Percentiles rank a stretch among this genome's conserved stretches.
These are phyloP conservation scores for Fonsecaea multimorphosa DNA, from an alignment of 2,329 filamentous ascomycete species.

Conservation along the genomic window DNA sequence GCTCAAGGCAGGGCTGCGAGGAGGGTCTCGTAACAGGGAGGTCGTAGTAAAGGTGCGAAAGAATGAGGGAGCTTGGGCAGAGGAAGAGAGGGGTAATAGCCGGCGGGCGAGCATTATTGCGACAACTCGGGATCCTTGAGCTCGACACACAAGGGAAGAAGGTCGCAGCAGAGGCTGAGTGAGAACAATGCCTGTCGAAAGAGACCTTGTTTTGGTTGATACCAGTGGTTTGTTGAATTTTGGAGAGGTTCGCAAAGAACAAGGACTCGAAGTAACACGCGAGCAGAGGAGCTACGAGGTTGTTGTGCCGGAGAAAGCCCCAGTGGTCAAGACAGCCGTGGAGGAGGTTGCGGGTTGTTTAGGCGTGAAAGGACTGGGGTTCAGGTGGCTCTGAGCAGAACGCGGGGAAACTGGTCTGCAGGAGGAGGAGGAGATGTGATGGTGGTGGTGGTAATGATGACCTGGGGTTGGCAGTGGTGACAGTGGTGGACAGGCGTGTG, in stretches of 20 bases:
- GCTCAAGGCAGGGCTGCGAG: slow-evolving; percentile 75
- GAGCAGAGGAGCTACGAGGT: slow-evolving; percentile 14
- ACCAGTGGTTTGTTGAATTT: slow-evolving; percentile 4
- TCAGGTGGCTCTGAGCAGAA: slow-evolving; percentile 16
- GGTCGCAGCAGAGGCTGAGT: slow-evolving; percentile 8
- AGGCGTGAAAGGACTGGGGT: slow-evolving; percentile 18
- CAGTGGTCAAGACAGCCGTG: slow-evolving; percentile 19
- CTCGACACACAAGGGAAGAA: slow-evolving; percentile 16
- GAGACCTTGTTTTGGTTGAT: slow-evolving; percentile 5
- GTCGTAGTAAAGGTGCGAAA: slow-evolving; percentile 66
- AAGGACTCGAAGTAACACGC: slow-evolving; percentile 14
- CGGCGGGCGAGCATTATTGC: slow-evolving; percentile 53
- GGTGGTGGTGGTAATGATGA: slow-evolving; percentile 4
- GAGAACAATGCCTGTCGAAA: slow-evolving; percentile 2
- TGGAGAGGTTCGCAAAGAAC: slow-evolving; percentile 5
- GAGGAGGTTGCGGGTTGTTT: slow-evolving; percentile 22
- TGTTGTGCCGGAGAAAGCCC: slow-evolving; percentile 23
- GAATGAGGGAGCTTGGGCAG: slow-evolving; percentile 54
- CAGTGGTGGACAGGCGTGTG: slow-evolving; percentile 3
- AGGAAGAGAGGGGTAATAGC: slow-evolving; percentile 56
- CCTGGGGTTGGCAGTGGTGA: slow-evolving; percentile 14
- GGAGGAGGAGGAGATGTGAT: slow-evolving; percentile 2
- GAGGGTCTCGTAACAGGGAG: slow-evolving; percentile 45
- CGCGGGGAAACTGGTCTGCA: slow-evolving; percentile 17
- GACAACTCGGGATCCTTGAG: slow-evolving; percentile 14